phyloP scores from a whole-genome alignment of 176 grass and related monocot species.

The barley (Hordeum vulgare) region MorexV3_pseudomolecules_assembly NC_058524.1:410337324-410337823 shows the following conservation, averaged over 20 bases:
- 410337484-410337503: background rate
- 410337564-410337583: too few species aligned
- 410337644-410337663: background rate
- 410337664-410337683: background rate
- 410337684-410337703: slow-evolving; percentile 1
- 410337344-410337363: background rate
- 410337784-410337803: slow-evolving; percentile 73
- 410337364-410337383: background rate
- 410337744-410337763: slow-evolving; percentile 57
- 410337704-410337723: slow-evolving; percentile 6
- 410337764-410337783: slow-evolving; percentile 82
- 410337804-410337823: slow-evolving; percentile 87
- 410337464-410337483: background rate
- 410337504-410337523: too few species aligned
- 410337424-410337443: background rate
- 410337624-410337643: background rate
- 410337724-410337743: slow-evolving; percentile 41
- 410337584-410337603: background rate
- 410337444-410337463: background rate
- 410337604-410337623: slow-evolving; percentile 5
- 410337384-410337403: background rate
- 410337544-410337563: too few species aligned
- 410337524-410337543: too few species aligned
- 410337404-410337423: background rate
- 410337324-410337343: background rate